Percentiles rank a stretch among this genome's conserved stretches.
These are phyloP conservation scores for Ceriops zippeliana DNA, from an alignment of 345 rosid species.

Conservation along the genomic window DNA sequence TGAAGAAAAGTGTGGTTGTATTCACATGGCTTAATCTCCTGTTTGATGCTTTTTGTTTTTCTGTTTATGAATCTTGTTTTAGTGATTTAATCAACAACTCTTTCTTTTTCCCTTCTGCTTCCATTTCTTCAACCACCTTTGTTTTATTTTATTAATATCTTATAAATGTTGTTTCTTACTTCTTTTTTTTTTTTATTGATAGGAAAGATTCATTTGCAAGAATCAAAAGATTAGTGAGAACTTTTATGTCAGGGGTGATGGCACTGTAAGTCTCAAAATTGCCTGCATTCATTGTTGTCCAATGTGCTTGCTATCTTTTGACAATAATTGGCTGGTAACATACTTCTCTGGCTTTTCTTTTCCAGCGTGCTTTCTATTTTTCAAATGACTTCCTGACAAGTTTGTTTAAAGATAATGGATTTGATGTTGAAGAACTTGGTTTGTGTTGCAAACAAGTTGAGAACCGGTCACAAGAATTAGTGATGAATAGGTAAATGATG, in stretches of 20 bases:
- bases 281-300: background rate
- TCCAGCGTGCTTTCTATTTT: constrained; percentile 90
- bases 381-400: constrained; percentile 67
- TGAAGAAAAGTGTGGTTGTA: too few species aligned
- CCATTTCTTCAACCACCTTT: background rate
- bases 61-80: background rate
- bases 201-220: constrained; percentile 85
- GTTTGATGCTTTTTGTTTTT: background rate
- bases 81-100: background rate
- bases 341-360: constrained; percentile 11
- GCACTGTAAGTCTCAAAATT: constrained; percentile 65
- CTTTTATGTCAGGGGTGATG: constrained; percentile 92
- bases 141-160: background rate
- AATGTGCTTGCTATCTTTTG: background rate
- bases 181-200: constrained; percentile 20
- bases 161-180: background rate
- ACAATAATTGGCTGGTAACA: background rate
- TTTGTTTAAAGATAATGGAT: constrained; percentile 65
- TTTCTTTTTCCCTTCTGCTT: background rate
- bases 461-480: constrained; percentile 76
- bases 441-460: constrained; percentile 90
- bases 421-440: constrained; percentile 65
- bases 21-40: background rate
- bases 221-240: constrained; percentile 85
- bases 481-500: constrained; percentile 65